Evolutionary conservation across 2,329 filamentous ascomycete genomes (phyloP).

Genomic region (Aureobasidium pullulans): DNA sequence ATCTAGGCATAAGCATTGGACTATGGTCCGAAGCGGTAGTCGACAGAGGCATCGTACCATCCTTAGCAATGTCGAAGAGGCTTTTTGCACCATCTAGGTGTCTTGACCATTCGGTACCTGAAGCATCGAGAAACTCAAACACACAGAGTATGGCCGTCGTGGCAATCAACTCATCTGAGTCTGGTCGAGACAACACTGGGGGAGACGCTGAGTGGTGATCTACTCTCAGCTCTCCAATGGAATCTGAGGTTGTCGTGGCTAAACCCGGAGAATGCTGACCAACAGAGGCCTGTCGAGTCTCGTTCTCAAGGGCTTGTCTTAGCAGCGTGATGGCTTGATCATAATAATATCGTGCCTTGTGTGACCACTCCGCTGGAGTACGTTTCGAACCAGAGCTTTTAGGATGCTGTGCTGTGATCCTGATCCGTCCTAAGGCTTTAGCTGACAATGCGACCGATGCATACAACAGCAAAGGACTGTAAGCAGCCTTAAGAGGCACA

Average conservation of each 20-base stretch:
- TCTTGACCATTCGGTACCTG: conserved; percentile 54
- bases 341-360: conserved; percentile 54
- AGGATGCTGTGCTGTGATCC: conserved; percentile 6
- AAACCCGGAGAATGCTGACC: not conserved
- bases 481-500: conserved; percentile 49
- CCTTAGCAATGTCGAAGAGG: conserved; percentile 49
- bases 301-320: conserved; percentile 26
- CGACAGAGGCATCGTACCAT: conserved; percentile 24
- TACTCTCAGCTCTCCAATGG: not conserved
- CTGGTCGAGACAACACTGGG: conserved; percentile 29
- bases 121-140: conserved; percentile 61
- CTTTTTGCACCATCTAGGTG: conserved; percentile 61
- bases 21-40: not conserved
- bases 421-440: conserved; percentile 51
- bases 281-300: conserved; percentile 8
- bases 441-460: conserved; percentile 55
- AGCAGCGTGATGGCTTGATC: conserved; percentile 36
- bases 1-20: not conserved
- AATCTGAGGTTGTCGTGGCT: conserved; percentile 31
- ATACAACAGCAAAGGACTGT: conserved; percentile 43
- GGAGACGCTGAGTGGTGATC: not conserved
- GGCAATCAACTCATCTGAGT: conserved; percentile 54
- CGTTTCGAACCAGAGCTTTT: conserved; percentile 11
- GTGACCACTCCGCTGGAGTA: conserved; percentile 45
- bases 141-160: conserved; percentile 60